These are phyloP conservation scores for Salinomyces thailandicus DNA, from an alignment of 2,329 filamentous ascomycete species.

Conservation along the genomic window DNA sequence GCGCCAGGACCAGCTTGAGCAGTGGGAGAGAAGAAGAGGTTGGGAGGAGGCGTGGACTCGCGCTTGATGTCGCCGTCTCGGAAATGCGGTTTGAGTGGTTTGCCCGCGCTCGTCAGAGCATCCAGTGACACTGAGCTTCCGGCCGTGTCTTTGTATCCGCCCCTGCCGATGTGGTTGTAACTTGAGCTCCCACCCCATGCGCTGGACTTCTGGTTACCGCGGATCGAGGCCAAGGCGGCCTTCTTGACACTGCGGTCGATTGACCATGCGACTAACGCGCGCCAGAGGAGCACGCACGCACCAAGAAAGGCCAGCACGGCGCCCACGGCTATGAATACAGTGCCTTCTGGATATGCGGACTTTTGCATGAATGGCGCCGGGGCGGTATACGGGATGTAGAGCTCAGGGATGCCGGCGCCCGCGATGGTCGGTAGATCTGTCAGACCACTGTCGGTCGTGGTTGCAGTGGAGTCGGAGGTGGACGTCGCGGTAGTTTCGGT, in stretches of 20 bases:
- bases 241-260: conserved; percentile 84
- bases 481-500: conserved; percentile 6
- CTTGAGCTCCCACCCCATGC: conserved; percentile 23
- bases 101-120: conserved; percentile 33
- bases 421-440: conserved; percentile 44
- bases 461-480: conserved; percentile 13
- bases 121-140: conserved; percentile 49
- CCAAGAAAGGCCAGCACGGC: conserved; percentile 76
- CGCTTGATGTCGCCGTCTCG: conserved; percentile 17
- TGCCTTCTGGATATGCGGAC: conserved; percentile 77
- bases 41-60: conserved; percentile 48
- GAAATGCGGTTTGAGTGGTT: conserved; percentile 24
- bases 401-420: conserved; percentile 52
- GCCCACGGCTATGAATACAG: conserved; percentile 91
- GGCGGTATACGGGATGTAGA: conserved; percentile 69
- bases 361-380: conserved; percentile 87
- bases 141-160: conserved; percentile 32
- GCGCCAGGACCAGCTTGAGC: conserved; percentile 39
- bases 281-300: conserved; percentile 76
- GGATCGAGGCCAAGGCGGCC: conserved; percentile 64
- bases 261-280: conserved; percentile 75
- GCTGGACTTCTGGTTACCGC: conserved; percentile 23
- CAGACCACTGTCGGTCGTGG: conserved; percentile 19
- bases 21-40: conserved; percentile 92
- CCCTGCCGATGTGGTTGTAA: background rate